A percentile compares a stretch with the other conserved stretches of the same genome.
These are phyloP conservation scores for Pseudogymnoascus sp. DNA, from an alignment of 2,329 filamentous ascomycete genomes.

Conservation along the genomic window DNA sequence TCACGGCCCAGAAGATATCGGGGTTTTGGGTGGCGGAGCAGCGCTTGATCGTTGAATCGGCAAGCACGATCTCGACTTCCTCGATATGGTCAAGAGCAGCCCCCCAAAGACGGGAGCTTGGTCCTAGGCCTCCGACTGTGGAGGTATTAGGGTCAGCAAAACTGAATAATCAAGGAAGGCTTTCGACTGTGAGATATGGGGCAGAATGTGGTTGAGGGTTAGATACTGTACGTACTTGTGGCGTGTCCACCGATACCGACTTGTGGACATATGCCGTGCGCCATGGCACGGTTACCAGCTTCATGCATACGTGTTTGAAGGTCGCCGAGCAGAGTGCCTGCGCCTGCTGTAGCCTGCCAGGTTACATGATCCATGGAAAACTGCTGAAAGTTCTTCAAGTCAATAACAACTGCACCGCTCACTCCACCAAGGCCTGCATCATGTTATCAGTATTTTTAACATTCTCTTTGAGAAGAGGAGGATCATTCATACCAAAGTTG, in stretches of 20 bases:
- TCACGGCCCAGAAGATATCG: slow-evolving; percentile 28
- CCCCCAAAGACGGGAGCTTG: slow-evolving; percentile 40
- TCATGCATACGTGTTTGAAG: slow-evolving; percentile 42
- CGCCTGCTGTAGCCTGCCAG: slow-evolving; percentile 47
- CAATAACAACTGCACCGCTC: slow-evolving; percentile 44
- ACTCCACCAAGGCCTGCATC: slow-evolving; percentile 38
- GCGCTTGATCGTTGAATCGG: slow-evolving; percentile 22
- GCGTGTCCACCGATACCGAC: slow-evolving; percentile 52
- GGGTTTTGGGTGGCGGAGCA: slow-evolving; percentile 22
- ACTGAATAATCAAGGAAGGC: background rate
- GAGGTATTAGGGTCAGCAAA: slow-evolving; percentile 26
- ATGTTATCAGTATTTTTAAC: background rate
- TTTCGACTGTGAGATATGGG: slow-evolving; percentile 30
- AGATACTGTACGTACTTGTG: slow-evolving; percentile 36
- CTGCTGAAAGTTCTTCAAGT: slow-evolving; percentile 43
- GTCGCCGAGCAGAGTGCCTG: slow-evolving; percentile 44
- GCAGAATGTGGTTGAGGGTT: slow-evolving; percentile 23
- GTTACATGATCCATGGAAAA: slow-evolving; percentile 45
- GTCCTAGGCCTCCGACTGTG: slow-evolving; percentile 33
- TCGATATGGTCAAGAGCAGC: slow-evolving; percentile 41
- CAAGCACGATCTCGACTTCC: slow-evolving; percentile 38
- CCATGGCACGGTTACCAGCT: slow-evolving; percentile 46
- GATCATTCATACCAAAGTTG: slow-evolving; percentile 33
- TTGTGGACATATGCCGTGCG: slow-evolving; percentile 51
- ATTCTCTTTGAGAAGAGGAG: background rate